Conservation (phyloP, 1,284 basidiomycete genomes). For the Cystobasidium sp. region DNA sequence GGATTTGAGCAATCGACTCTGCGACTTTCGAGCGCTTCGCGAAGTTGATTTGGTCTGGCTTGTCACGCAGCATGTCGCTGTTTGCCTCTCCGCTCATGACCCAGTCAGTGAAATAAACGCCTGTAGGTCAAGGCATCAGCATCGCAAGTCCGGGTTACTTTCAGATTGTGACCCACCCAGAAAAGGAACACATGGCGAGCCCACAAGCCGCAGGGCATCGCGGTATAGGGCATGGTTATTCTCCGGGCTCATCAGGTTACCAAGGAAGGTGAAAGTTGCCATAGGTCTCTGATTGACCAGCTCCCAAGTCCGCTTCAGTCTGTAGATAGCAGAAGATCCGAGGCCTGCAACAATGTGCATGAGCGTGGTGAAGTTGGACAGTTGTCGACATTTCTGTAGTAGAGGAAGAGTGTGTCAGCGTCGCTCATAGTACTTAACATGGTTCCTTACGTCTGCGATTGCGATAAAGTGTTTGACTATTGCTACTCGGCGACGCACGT, state of each 20-base stretch:
- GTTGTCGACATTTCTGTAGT: slow-evolving; percentile 75
- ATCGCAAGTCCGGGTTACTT: background rate
- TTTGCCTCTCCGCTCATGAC: slow-evolving; percentile 99
- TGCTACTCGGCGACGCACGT: slow-evolving; percentile 78
- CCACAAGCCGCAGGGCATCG: slow-evolving; percentile 78
- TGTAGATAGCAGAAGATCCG: slow-evolving; percentile 89
- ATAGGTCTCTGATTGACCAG: slow-evolving; percentile 69
- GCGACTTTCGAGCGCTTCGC: slow-evolving; percentile 90
- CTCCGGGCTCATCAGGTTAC: slow-evolving; percentile 58
- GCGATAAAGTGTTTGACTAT: slow-evolving; percentile 90
- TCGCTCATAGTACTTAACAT: background rate
- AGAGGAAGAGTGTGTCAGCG: slow-evolving; percentile 37
- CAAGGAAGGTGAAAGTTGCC: slow-evolving; percentile 47
- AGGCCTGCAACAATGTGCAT: slow-evolving; percentile 94
- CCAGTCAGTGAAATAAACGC: slow-evolving; percentile 91
- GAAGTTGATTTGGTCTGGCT: slow-evolving; percentile 82
- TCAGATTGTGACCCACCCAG: slow-evolving; percentile 67
- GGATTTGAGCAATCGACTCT: slow-evolving; percentile 94
- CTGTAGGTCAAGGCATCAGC: slow-evolving; percentile 59
- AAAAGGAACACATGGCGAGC: slow-evolving; percentile 96
- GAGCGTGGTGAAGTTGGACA: slow-evolving; percentile 96
- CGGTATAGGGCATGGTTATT: slow-evolving; percentile 95
- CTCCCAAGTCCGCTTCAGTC: slow-evolving; percentile 94
- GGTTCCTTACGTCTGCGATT: slow-evolving; percentile 80
- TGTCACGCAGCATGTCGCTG: slow-evolving; percentile 73